Evolutionary conservation across 1,284 basidiomycete genomes (phyloP).

Genomic region (Amylostereum chailletii): DNA sequence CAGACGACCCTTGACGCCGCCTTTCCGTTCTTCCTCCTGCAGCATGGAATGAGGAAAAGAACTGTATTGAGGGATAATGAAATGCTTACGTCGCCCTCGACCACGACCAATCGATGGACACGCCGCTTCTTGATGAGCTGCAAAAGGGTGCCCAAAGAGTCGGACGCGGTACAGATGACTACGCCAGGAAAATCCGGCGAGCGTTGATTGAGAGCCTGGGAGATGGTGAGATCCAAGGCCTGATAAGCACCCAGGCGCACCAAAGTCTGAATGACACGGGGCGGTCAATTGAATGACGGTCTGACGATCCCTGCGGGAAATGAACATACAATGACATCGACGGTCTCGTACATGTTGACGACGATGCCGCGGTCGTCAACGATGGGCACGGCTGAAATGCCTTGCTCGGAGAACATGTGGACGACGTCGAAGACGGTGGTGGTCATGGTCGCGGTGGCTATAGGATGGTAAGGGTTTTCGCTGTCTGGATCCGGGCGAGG

Average conservation of each 20-base stretch:
- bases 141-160: slow-evolving; percentile 90
- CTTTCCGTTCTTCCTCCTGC: slow-evolving; percentile 68
- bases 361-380: slow-evolving; percentile 91
- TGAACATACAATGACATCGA: slow-evolving; percentile 89
- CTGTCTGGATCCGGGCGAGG: slow-evolving; percentile 34
- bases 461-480: slow-evolving; percentile 75
- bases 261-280: slow-evolving; percentile 56
- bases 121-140: slow-evolving; percentile 89
- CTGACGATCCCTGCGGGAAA: neutral
- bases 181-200: slow-evolving; percentile 94
- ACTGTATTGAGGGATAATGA: slow-evolving; percentile 7
- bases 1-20: slow-evolving; percentile 76
- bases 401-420: slow-evolving; percentile 95
- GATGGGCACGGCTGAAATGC: slow-evolving; percentile 96
- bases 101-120: slow-evolving; percentile 90
- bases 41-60: neutral
- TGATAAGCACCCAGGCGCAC: slow-evolving; percentile 94
- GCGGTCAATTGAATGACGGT: no score
- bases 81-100: slow-evolving; percentile 68
- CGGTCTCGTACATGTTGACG: slow-evolving; percentile 96
- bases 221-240: slow-evolving; percentile 91
- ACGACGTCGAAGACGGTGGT: slow-evolving; percentile 98
- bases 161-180: slow-evolving; percentile 89
- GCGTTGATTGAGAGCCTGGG: slow-evolving; percentile 86
- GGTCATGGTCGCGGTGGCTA: slow-evolving; percentile 86